phyloP scores from a whole-genome alignment of 257 asterid genomes.

The Phtheirospermum japonicum region DNA sequence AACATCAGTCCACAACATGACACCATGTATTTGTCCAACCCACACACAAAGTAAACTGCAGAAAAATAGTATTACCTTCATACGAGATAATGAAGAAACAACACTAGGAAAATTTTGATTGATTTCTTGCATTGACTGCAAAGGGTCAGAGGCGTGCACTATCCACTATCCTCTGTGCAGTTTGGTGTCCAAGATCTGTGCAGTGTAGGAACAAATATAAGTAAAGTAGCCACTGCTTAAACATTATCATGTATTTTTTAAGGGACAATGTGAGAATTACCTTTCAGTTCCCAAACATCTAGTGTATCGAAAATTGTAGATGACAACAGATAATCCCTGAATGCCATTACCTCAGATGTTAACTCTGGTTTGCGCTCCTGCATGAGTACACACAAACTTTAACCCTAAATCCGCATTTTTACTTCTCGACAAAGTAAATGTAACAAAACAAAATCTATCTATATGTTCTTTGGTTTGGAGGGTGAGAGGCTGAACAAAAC shows the following conservation, averaged over 20 bases:
- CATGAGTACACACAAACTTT: conserved; percentile 34
- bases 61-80: conserved; percentile 61
- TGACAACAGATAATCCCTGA: conserved; percentile 90
- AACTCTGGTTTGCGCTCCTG: conserved; percentile 96
- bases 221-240: conserved; percentile 17
- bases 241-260: background rate
- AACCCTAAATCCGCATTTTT: too few species aligned
- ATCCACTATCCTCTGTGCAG: conserved; percentile 98
- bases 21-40: conserved; percentile 19
- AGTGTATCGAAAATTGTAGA: conserved; percentile 85
- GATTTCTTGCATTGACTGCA: conserved; percentile 93
- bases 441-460: conserved; percentile 6
- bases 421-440: background rate
- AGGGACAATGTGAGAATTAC: conserved; percentile 39
- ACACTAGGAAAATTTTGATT: conserved; percentile 92
- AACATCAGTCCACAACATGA: conserved; percentile 31
- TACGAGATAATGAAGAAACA: conserved; percentile 93
- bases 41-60: conserved; percentile 11
- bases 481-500: conserved; percentile 52
- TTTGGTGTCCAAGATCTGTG: conserved; percentile 96
- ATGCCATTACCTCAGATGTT: conserved; percentile 92
- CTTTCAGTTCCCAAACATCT: conserved; percentile 96
- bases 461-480: background rate
- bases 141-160: conserved; percentile 93
- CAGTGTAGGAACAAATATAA: conserved; percentile 23